phyloP scores from a whole-genome alignment of 2,329 filamentous ascomycete genomes.

The Fusarium mangiferae region DNA sequence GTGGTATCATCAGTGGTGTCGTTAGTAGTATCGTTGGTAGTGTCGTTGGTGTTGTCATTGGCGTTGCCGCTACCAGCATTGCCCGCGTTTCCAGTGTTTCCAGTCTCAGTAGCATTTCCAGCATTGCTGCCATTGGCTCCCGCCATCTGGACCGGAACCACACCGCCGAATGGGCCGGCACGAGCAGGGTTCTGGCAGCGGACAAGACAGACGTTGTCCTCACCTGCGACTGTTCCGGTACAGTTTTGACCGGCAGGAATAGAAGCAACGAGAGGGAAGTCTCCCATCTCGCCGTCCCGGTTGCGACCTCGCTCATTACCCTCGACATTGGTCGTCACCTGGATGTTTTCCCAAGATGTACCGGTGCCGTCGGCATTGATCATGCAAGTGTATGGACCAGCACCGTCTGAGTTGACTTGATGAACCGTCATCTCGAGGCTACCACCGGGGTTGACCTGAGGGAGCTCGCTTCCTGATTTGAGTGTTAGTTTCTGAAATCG shows the following conservation, averaged over 20 bases:
- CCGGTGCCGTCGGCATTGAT: constrained; percentile 68
- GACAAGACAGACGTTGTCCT: constrained; percentile 14
- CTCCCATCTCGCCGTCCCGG: not conserved
- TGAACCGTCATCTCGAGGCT: constrained; percentile 67
- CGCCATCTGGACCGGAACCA: not conserved
- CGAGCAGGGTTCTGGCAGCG: constrained; percentile 13
- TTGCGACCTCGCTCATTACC: constrained; percentile 13
- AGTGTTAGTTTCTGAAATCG: not conserved
- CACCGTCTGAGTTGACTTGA: constrained; percentile 40
- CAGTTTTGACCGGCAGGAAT: constrained; percentile 4
- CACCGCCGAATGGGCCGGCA: constrained; percentile 2
- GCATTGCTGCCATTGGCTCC: not conserved
- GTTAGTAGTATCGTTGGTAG: not conserved
- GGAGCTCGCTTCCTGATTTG: constrained; percentile 51
- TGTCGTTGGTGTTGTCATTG: not conserved
- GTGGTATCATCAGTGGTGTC: not conserved
- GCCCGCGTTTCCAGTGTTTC: not conserved
- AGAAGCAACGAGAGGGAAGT: constrained; percentile 6
- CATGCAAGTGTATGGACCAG: constrained; percentile 70
- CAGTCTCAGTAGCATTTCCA: not conserved
- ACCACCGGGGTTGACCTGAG: constrained; percentile 69
- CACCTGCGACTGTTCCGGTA: constrained; percentile 9
- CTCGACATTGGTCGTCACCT: not conserved
- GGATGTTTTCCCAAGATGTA: not conserved
- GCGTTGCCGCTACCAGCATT: not conserved